These are phyloP conservation scores for Blumeria hordei DNA, from an alignment of 2,329 filamentous ascomycete genomes.

Conservation along the genomic window DNA sequence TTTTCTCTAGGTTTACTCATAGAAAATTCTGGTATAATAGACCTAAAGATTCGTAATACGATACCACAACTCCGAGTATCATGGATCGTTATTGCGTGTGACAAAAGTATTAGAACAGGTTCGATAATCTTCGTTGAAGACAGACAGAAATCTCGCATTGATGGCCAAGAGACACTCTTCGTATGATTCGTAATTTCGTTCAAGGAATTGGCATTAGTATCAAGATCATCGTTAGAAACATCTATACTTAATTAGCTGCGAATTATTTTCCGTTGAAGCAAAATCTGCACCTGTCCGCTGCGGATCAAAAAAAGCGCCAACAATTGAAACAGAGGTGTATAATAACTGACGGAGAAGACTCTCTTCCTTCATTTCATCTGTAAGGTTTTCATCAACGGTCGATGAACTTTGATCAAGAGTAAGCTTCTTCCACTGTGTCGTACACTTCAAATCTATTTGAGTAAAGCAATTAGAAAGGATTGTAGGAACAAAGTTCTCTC, in stretches of 20 bases:
- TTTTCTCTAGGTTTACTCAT: background rate
- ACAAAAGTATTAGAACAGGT: slow-evolving; percentile 75
- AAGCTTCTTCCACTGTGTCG: slow-evolving; percentile 63
- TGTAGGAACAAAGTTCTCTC: slow-evolving; percentile 61
- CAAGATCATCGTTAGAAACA: slow-evolving; percentile 5
- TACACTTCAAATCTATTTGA: slow-evolving; percentile 73
- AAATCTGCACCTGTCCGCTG: slow-evolving; percentile 28
- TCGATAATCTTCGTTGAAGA: slow-evolving; percentile 57
- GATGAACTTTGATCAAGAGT: slow-evolving; percentile 34
- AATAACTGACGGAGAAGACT: slow-evolving; percentile 85
- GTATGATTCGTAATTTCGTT: too few relatives aligned
- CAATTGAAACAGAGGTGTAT: slow-evolving; percentile 76
- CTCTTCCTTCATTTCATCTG: slow-evolving; percentile 94
- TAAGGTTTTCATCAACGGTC: slow-evolving; percentile 52
- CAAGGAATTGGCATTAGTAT: slow-evolving; percentile 3
- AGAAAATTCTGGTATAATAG: slow-evolving; percentile 59
- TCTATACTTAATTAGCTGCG: background rate
- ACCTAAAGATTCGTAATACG: slow-evolving; percentile 67
- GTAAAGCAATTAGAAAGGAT: slow-evolving; percentile 61
- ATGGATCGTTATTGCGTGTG: slow-evolving; percentile 68
- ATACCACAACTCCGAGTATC: slow-evolving; percentile 74
- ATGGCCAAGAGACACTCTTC: slow-evolving; percentile 18
- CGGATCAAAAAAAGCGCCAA: slow-evolving; percentile 71
- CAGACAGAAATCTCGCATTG: slow-evolving; percentile 63
- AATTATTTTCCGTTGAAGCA: slow-evolving; percentile 9